Evolutionary conservation across 768 basidiomycete genomes (phyloP).

Genomic region (Naganishia vishniacii): DNA sequence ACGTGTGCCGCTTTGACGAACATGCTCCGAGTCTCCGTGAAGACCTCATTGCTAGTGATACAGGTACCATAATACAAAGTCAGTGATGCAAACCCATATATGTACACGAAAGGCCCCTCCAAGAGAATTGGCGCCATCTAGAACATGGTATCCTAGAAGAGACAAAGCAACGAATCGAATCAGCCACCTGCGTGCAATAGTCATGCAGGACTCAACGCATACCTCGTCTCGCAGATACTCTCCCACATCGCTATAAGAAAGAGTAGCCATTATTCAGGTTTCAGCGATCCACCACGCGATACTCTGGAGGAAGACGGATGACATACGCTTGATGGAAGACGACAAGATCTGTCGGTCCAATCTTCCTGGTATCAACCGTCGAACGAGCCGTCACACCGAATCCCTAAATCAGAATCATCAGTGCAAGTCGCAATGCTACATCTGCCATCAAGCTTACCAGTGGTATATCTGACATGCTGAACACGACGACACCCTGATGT

Average conservation of each 20-base stretch:
- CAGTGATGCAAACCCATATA: background rate
- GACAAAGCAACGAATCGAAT: background rate
- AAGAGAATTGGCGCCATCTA: slow-evolving; percentile 21
- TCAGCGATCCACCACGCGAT: too few relatives aligned
- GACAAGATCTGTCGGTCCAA: slow-evolving; percentile 93
- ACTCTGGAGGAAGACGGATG: too few relatives aligned
- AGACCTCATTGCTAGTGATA: background rate
- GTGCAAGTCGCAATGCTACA: background rate
- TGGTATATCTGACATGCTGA: slow-evolving; percentile 90
- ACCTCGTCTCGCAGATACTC: slow-evolving; percentile 98
- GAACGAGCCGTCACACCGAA: slow-evolving; percentile 96
- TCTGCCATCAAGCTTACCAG: slow-evolving; percentile 56
- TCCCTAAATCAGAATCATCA: slow-evolving; percentile 56
- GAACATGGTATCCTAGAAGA: slow-evolving; percentile 33
- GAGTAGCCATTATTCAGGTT: too few relatives aligned
- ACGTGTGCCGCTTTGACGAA: too few relatives aligned
- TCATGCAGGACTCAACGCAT: slow-evolving; percentile 1
- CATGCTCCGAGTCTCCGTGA: too few relatives aligned
- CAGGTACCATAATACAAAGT: slow-evolving; percentile 20
- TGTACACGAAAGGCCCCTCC: background rate
- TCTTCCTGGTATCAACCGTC: slow-evolving; percentile 89
- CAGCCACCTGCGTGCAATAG: background rate
- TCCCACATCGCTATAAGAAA: slow-evolving; percentile 72
- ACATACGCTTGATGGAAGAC: slow-evolving; percentile 96
- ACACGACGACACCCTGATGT: slow-evolving; percentile 95